Conservation (phyloP, 2,329 filamentous ascomycete genomes). For the Aspergillus melleus region DNA sequence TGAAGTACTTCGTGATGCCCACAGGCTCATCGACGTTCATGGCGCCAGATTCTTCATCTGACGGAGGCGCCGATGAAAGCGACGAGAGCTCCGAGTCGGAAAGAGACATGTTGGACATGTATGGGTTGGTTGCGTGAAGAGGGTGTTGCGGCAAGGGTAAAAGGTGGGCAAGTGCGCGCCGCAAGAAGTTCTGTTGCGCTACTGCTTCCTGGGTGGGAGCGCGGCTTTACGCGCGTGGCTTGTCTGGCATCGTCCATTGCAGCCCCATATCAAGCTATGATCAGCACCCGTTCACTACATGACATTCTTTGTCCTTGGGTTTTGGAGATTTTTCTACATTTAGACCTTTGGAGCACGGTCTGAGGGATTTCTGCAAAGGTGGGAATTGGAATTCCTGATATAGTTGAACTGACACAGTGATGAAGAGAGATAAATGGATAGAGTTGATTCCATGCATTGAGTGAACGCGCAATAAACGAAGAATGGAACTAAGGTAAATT, state of each 20-base stretch:
- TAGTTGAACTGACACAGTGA: too few relatives aligned
- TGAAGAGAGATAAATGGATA: too few relatives aligned
- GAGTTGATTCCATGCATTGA: too few relatives aligned
- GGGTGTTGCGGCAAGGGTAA: constrained; percentile 16
- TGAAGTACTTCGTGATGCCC: constrained; percentile 51
- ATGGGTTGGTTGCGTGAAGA: constrained; percentile 29
- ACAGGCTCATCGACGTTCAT: constrained; percentile 42
- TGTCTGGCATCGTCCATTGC: constrained; percentile 25
- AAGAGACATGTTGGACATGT: constrained; percentile 45
- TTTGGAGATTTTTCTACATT: constrained; percentile 5
- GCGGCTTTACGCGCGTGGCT: constrained; percentile 35
- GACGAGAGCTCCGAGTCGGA: constrained; percentile 59
- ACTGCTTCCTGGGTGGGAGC: constrained; percentile 26
- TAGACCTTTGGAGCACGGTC: neutral
- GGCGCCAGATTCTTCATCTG: constrained; percentile 56
- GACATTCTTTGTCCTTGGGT: constrained; percentile 2
- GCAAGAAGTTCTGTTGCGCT: constrained; percentile 29
- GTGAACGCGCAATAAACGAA: too few relatives aligned
- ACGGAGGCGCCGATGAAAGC: constrained; percentile 59
- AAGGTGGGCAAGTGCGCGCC: constrained; percentile 22
- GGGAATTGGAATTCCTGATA: too few relatives aligned
- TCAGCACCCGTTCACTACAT: constrained; percentile 16
- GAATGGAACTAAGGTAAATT: too few relatives aligned
- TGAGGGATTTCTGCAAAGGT: neutral
- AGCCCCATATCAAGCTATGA: constrained; percentile 23